Base-by-base conservation (phyloP, 805 yeast species). In the Saturnispora serradocipensis region DNA sequence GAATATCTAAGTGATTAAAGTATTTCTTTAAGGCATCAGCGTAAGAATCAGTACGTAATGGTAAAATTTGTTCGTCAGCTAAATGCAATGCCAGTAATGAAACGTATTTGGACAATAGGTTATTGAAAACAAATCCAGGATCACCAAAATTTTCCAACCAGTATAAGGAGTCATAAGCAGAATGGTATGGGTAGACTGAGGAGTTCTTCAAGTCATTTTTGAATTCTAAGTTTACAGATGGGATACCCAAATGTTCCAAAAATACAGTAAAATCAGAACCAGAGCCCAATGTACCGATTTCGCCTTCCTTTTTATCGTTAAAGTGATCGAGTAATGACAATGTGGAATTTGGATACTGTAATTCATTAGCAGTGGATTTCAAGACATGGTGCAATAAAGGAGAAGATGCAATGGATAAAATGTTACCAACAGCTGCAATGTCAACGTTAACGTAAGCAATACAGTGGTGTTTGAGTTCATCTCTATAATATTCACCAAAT, bases 161-260 rank as follows among this genome's bases (percentile, higher is more conserved):
- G 56, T 79, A 71, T 63, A 68, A 80, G 0, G 87, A 81, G 64
- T 84, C 89, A 61, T 82, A 85, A 62, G 82, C 80, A 16, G 90
- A 83, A 62, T 85, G 91, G 63, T 85, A 83, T 54, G 83, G 90
- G 61, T 84, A 84, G 7, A 83, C 78, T 0, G 88, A 73, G 48
- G 81, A 84, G 8, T 63, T 68, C 11, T 61, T 59, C 9, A 72
- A 69, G 18, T 59, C 65, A 42, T 61, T 60, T 5, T 40, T 46
- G 61, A 82, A 85, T 0, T 83, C 85, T 46, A 81, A 53, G 63
- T 83, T 85, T n/a, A 77, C 67, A 0, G 84, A 74, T 2, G 84
- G 75, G 43, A 80, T 76, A 48, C 84, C 85, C 55, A 79, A 65
- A 59, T 78, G 82, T 55, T 80, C 83, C 60, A 73, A 67, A 58